Conservation (phyloP, 2,329 filamentous ascomycete species). For the Corniculantispora saksenae region DNA sequence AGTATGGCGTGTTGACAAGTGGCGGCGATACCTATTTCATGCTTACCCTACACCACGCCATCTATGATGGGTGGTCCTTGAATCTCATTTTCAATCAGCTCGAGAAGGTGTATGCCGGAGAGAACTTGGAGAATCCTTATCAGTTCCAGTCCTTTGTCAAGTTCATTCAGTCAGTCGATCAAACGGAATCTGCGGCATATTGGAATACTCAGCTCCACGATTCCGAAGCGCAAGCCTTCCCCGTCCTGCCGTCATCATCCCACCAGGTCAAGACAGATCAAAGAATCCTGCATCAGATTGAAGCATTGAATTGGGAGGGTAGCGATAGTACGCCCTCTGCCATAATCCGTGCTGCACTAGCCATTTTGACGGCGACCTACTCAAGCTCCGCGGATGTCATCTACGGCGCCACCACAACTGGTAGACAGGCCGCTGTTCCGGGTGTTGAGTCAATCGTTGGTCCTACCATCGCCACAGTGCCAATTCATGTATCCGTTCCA, state of each 20-base stretch:
- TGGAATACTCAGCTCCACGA: constrained; percentile 41
- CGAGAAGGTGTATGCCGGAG: constrained; percentile 22
- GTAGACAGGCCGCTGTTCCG: constrained; percentile 28
- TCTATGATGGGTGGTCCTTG: constrained; percentile 56
- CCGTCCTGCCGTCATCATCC: background rate
- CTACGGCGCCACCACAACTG: constrained; percentile 30
- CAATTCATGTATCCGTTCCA: constrained; percentile 17
- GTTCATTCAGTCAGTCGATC: constrained; percentile 38
- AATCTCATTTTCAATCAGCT: constrained; percentile 31
- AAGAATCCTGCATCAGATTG: background rate
- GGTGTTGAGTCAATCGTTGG: constrained; percentile 15
- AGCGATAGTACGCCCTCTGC: constrained; percentile 25
- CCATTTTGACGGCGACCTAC: constrained; percentile 38
- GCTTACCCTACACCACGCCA: constrained; percentile 37
- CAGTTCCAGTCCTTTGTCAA: constrained; percentile 40
- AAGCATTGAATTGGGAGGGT: background rate
- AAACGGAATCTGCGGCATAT: constrained; percentile 32
- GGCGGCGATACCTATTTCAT: constrained; percentile 15
- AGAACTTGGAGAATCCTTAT: constrained; percentile 27
- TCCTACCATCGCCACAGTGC: constrained; percentile 19
- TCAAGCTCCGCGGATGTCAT: constrained; percentile 34
- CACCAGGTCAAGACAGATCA: background rate
- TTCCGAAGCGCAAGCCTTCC: background rate
- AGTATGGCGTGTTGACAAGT: constrained; percentile 1
- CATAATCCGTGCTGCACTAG: constrained; percentile 28